phyloP scores from a whole-genome alignment of 2,329 filamentous ascomycete species.

The Phoma sp. region DNA sequence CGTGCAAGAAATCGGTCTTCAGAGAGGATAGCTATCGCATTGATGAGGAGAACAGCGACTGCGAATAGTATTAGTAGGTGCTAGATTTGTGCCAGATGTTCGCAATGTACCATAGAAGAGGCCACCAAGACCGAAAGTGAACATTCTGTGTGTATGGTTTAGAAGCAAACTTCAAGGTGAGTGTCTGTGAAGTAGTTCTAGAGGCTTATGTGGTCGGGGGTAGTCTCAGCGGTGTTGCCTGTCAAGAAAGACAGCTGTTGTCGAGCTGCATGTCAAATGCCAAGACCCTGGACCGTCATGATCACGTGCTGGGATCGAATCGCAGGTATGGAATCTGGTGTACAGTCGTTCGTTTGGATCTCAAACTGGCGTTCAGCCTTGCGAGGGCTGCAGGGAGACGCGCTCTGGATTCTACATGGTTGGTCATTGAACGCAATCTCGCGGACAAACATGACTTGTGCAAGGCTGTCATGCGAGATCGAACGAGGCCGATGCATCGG shows the following conservation, averaged over 20 bases:
- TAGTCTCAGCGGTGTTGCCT: slow-evolving; percentile 24
- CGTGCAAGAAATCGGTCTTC: slow-evolving; percentile 92
- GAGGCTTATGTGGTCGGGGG: background rate
- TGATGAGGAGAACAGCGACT: slow-evolving; percentile 88
- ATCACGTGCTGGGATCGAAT: slow-evolving; percentile 6
- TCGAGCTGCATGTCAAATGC: slow-evolving; percentile 6
- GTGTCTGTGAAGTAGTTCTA: background rate
- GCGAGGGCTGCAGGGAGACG: background rate
- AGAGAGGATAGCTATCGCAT: slow-evolving; percentile 90
- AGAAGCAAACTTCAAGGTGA: no score
- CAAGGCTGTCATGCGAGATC: slow-evolving; percentile 12
- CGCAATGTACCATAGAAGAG: slow-evolving; percentile 71
- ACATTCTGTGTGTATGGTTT: slow-evolving; percentile 56
- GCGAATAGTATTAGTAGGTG: slow-evolving; percentile 26
- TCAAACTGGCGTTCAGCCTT: background rate
- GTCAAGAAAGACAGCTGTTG: slow-evolving; percentile 31
- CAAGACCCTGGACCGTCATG: slow-evolving; percentile 6
- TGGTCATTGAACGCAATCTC: slow-evolving; percentile 1
- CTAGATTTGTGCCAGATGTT: slow-evolving; percentile 10
- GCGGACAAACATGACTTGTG: background rate
- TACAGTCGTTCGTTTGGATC: background rate
- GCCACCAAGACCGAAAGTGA: slow-evolving; percentile 73
- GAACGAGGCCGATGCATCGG: slow-evolving; percentile 13
- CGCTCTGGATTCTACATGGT: background rate
- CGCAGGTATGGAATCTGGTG: background rate